These are phyloP conservation scores for Mycena vulgaris DNA, from an alignment of 768 basidiomycete genomes.

Conservation along the genomic window DNA sequence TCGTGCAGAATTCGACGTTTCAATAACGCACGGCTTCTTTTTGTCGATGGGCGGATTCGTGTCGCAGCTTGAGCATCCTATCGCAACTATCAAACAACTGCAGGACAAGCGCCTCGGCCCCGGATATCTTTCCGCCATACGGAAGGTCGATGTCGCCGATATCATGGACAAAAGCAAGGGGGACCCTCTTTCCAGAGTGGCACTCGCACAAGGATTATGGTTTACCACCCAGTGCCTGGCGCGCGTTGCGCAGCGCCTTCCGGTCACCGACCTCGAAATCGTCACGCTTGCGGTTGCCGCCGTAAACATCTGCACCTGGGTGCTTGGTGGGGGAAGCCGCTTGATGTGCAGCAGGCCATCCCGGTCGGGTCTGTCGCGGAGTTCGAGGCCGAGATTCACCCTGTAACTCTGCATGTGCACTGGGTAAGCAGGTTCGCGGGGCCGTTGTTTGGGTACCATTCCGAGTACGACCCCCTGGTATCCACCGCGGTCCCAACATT, in stretches of 20 bases:
- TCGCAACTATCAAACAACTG: too few species aligned
- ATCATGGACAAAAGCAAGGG: too few species aligned
- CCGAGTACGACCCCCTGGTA: not conserved
- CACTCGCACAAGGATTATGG: too few species aligned
- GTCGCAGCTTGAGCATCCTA: too few species aligned
- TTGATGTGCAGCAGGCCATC: conserved; percentile 47
- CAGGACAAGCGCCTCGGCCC: too few species aligned
- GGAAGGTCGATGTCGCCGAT: not conserved
- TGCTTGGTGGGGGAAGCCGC: conserved; percentile 50
- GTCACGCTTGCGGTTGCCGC: conserved; percentile 37
- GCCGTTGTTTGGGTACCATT: not conserved
- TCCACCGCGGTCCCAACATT: not conserved
- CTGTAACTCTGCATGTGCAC: not conserved
- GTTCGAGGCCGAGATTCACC: not conserved
- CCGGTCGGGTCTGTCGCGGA: not conserved
- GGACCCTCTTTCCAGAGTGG: too few species aligned
- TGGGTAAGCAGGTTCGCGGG: not conserved
- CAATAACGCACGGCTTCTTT: too few species aligned
- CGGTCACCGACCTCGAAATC: conserved; percentile 40
- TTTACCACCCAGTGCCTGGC: too few species aligned
- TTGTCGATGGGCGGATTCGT: too few species aligned
- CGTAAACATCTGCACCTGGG: conserved; percentile 36
- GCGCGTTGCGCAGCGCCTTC: conserved; percentile 26
- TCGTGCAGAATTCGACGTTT: too few species aligned
- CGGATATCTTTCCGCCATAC: too few species aligned